Evolutionary conservation across 495 filamentous ascomycete species (phyloP), one percentile per base, ranked within the genome.

Genomic region (Clavariopsis aquatica): DNA sequence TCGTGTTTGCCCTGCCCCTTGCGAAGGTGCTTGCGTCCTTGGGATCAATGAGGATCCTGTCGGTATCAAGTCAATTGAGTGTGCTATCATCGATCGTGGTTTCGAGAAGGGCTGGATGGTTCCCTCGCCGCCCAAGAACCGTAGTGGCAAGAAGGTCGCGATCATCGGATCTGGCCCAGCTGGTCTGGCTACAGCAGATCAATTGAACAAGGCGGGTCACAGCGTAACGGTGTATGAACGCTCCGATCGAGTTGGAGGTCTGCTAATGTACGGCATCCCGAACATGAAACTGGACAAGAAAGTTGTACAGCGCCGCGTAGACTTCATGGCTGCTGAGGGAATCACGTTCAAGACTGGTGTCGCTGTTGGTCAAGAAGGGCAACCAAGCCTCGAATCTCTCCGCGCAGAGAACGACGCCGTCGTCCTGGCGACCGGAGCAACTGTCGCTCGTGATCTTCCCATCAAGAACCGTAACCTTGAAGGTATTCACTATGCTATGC

Each of bases 241-340:
- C 43, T 85, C 94, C 65, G 94, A 99, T 75, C 91, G 94, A 64
- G 80, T 89, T 62, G 94, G 94, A 76, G 94, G 94, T 72, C 81
- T 99, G 64, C 87, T 99, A 71, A 99, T 99, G 94, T 88, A 99
- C 74, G 94, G 94, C 68, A 99, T 99, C 64, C 94, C 94, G 51
- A 99, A 99, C 83, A 99, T 99, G 94, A 99, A 99, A 82, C 87
- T 99, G 28, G 94, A 99, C 83, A 99, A 99, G 84, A 91, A 90
- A 73, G 84, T 99, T 60, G 94, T 99, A 52, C 91, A 98, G 82
- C 90, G 94, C 52, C 89, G 94, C 72, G 91, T 94, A 22, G 89
- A 99, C 77, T 89, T 99, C 77, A 96, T 99, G 92, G 89, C 89
- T 55, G 86, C 86, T 12, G 94, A 99, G 77, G 95, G 94, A 34